These are phyloP conservation scores for Candida dajiaensis DNA, from an alignment of 805 yeast species.

Conservation along the genomic window DNA sequence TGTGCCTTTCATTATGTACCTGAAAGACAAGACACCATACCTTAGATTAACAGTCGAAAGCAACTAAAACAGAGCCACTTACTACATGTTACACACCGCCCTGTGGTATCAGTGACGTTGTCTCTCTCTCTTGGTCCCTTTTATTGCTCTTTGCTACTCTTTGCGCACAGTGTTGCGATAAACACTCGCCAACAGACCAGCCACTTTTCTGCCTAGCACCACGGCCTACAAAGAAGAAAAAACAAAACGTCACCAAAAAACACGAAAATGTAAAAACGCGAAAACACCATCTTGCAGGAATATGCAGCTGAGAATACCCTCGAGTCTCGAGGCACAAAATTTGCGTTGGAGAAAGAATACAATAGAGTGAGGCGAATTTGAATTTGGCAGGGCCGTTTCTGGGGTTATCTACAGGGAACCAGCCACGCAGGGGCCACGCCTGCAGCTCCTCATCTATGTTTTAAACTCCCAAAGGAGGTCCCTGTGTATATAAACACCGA, in stretches of 20 bases:
- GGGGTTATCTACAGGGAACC: not conserved
- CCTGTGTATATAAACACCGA: not conserved
- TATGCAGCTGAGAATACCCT: not conserved
- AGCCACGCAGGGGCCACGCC: not conserved
- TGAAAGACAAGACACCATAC: not conserved
- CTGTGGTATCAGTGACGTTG: too few relatives aligned
- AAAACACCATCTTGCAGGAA: not conserved
- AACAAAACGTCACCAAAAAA: too few relatives aligned
- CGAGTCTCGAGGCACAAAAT: not conserved
- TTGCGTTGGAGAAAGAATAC: not conserved
- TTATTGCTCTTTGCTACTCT: too few relatives aligned
- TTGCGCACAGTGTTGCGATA: too few relatives aligned
- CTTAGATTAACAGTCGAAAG: not conserved
- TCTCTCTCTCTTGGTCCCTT: too few relatives aligned
- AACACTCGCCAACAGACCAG: too few relatives aligned
- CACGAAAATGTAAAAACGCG: not conserved
- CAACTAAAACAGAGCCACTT: too few relatives aligned
- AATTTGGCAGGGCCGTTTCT: not conserved
- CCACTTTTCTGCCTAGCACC: too few relatives aligned
- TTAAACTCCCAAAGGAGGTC: not conserved
- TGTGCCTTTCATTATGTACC: not conserved
- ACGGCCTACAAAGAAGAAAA: too few relatives aligned
- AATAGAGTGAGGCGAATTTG: too few relatives aligned
- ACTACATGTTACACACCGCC: too few relatives aligned
- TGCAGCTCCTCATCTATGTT: not conserved